Evolutionary conservation across 257 asterid species (phyloP).

Genomic region (Lithospermum erythrorhizon): DNA sequence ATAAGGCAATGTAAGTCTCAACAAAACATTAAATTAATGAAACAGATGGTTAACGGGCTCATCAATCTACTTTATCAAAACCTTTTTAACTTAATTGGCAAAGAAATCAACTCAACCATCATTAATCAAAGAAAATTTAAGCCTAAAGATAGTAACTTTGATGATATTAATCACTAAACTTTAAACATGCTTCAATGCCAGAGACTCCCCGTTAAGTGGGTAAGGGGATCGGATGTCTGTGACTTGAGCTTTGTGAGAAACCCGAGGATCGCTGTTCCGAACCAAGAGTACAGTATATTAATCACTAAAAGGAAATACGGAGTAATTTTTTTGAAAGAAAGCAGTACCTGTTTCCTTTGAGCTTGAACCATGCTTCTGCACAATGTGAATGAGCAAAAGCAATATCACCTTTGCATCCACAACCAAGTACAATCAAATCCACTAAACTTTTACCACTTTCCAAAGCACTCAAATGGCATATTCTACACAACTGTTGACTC

Average conservation of each 20-base stretch:
- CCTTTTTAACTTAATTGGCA: background rate
- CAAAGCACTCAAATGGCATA: slow-evolving; percentile 63
- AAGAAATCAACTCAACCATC: background rate
- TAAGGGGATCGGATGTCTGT: too few species aligned
- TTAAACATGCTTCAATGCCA: too few species aligned
- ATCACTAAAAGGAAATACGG: background rate
- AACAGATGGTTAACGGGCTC: background rate
- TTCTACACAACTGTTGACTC: slow-evolving; percentile 41
- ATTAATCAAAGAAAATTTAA: too few species aligned
- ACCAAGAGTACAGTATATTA: too few species aligned
- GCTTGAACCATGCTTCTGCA: slow-evolving; percentile 73
- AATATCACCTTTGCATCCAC: slow-evolving; percentile 90
- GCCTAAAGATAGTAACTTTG: background rate
- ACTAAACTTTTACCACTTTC: slow-evolving; percentile 25
- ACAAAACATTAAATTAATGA: background rate
- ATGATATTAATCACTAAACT: too few species aligned
- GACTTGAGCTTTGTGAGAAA: too few species aligned
- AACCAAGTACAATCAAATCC: slow-evolving; percentile 75
- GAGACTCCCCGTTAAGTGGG: too few species aligned
- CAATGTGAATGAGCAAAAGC: slow-evolving; percentile 61
- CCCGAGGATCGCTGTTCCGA: too few species aligned
- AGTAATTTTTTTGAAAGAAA: slow-evolving; percentile 2
- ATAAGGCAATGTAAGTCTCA: background rate
- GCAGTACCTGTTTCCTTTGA: slow-evolving; percentile 56
- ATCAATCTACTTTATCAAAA: too few species aligned